Conservation (phyloP, 352 stramenopile species). For the Phytopythium helicoides region DNA sequence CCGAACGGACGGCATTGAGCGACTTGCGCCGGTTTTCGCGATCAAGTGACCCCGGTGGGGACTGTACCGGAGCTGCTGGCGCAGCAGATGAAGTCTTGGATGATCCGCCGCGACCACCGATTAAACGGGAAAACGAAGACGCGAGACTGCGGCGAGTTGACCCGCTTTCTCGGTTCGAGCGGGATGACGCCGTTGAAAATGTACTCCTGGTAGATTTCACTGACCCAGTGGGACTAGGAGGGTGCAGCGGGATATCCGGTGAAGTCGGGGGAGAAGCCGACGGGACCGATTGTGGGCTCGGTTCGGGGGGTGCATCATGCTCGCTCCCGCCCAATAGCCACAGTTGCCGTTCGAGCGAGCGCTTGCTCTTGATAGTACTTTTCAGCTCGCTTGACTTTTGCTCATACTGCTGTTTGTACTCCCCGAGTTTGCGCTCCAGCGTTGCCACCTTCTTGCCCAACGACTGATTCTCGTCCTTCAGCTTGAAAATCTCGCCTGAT, state of each 20-base stretch:
- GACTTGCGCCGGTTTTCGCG: slow-evolving; percentile 8
- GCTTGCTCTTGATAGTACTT: slow-evolving; percentile 35
- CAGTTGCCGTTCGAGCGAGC: slow-evolving; percentile 43
- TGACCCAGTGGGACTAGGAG: slow-evolving; percentile 45
- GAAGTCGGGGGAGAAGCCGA: slow-evolving; percentile 1
- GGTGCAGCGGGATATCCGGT: slow-evolving; percentile 3
- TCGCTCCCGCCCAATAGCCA: slow-evolving; percentile 36
- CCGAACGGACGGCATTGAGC: slow-evolving; percentile 1
- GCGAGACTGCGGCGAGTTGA: slow-evolving; percentile 3
- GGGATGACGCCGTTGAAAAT: slow-evolving; percentile 37
- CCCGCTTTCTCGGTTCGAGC: slow-evolving; percentile 6
- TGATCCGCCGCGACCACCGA: background rate
- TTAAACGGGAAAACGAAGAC: slow-evolving; percentile 7
- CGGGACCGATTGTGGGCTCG: slow-evolving; percentile 5
- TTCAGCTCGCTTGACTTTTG: slow-evolving; percentile 51
- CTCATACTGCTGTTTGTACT: slow-evolving; percentile 45
- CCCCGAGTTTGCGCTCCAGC: slow-evolving; percentile 26
- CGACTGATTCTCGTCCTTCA: slow-evolving; percentile 64
- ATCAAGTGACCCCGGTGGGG: background rate
- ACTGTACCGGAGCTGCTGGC: background rate
- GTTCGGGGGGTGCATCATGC: slow-evolving; percentile 18
- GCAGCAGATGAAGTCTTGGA: slow-evolving; percentile 3
- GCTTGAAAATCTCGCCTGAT: slow-evolving; percentile 65
- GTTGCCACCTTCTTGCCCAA: slow-evolving; percentile 33
- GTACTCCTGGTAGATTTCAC: slow-evolving; percentile 41